phyloP scores from a whole-genome alignment of 345 rosid genomes.

The Populus tremula region DNA sequence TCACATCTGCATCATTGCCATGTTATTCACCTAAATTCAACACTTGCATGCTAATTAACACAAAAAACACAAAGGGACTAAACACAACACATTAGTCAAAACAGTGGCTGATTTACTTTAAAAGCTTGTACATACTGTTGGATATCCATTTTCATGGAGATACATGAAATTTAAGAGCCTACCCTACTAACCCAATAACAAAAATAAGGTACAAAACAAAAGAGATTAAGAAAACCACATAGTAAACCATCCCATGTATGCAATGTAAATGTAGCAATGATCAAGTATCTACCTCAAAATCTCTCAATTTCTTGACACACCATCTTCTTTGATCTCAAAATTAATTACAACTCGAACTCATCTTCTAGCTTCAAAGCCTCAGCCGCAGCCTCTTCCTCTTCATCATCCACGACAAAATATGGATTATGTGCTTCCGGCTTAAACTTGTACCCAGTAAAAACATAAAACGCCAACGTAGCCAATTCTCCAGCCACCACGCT shows the following conservation, averaged over 20 bases:
- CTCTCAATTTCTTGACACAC: background rate
- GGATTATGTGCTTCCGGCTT: conserved; percentile 95
- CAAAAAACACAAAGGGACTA: background rate
- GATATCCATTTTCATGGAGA: conserved; percentile 22
- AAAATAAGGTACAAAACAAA: background rate
- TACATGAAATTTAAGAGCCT: conserved; percentile 9
- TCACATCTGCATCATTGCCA: background rate
- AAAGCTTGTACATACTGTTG: conserved; percentile 32
- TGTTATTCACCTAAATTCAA: background rate
- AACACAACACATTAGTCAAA: conserved; percentile 9
- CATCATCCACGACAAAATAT: conserved; percentile 88
- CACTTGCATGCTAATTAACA: background rate
- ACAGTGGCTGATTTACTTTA: conserved; percentile 8
- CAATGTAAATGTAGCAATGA: conserved; percentile 8
- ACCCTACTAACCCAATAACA: conserved; percentile 15
- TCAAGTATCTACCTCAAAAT: conserved; percentile 31
- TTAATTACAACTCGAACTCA: conserved; percentile 78
- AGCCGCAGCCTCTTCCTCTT: conserved; percentile 97
- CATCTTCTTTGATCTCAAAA: conserved; percentile 16
- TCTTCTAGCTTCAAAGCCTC: conserved; percentile 95
- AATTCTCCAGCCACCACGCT: conserved; percentile 85
- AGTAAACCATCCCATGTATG: background rate
- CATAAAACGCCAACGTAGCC: conserved; percentile 81
- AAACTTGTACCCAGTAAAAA: conserved; percentile 84
- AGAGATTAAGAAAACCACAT: conserved; percentile 1